Percentiles rank a stretch among this genome's conserved stretches.
Evolutionary conservation across 2,329 filamentous ascomycete species (phyloP).

Genomic region (Fusarium paranaense): DNA sequence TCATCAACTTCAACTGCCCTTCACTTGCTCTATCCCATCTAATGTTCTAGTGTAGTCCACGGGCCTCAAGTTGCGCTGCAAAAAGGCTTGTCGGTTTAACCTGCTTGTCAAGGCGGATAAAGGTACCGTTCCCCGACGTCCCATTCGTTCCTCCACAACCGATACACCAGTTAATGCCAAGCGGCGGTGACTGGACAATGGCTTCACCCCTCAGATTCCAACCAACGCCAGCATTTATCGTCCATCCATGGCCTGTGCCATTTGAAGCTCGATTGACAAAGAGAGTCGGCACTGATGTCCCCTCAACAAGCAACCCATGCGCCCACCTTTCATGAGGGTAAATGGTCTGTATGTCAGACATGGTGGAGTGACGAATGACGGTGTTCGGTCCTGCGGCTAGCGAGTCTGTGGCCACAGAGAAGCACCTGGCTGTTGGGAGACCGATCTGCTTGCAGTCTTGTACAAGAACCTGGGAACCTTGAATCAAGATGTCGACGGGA

Average conservation of each 20-base stretch:
- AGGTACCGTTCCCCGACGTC: slow-evolving; percentile 19
- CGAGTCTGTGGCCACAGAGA: slow-evolving; percentile 30
- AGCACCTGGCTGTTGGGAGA: slow-evolving; percentile 8
- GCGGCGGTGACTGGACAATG: slow-evolving; percentile 28
- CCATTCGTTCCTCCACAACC: slow-evolving; percentile 9
- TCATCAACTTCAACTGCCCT: background rate
- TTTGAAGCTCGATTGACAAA: slow-evolving; percentile 27
- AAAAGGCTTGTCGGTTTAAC: slow-evolving; percentile 34
- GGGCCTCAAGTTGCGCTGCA: slow-evolving; percentile 12
- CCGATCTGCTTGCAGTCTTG: slow-evolving; percentile 34
- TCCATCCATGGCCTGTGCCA: slow-evolving; percentile 38
- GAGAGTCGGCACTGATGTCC: background rate
- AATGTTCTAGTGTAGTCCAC: background rate
- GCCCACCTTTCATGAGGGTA: slow-evolving; percentile 42
- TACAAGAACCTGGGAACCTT: slow-evolving; percentile 34
- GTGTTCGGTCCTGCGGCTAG: slow-evolving; percentile 32
- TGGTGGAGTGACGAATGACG: slow-evolving; percentile 26
- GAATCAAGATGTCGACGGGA: slow-evolving; percentile 30
- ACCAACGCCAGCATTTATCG: slow-evolving; percentile 38
- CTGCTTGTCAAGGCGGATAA: background rate
- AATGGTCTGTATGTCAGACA: slow-evolving; percentile 27
- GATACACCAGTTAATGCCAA: slow-evolving; percentile 40
- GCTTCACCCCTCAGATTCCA: slow-evolving; percentile 30
- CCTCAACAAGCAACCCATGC: slow-evolving; percentile 36
- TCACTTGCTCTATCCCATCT: background rate